Base-by-base conservation (phyloP, 306 rosid species). In the Sophora flavescens region DNA sequence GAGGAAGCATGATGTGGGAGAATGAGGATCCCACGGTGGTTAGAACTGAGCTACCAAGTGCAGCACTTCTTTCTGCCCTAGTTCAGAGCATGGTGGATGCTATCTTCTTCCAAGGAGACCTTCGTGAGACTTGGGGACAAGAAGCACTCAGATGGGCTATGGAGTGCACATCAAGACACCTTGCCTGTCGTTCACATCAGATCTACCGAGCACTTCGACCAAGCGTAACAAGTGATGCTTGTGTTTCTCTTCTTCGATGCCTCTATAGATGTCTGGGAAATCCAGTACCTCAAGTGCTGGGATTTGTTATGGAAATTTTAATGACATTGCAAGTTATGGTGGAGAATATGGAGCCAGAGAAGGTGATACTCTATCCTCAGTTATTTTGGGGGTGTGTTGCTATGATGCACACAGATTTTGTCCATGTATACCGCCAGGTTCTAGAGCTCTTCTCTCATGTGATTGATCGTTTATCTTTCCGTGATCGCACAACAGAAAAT, bases 1-100 rank as follows among this genome's bases (percentile, higher is more conserved):
- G 99, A 78, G 99, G 97, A 86, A 92, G 98, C 82, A 96, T 96
- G 99, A 96, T 96, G 99, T 96, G 99, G 99, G 99, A 96, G 86
- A 96, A 91, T 76, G 98, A 96, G 85, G 99, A 92, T 78, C 97
- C 99, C 44, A 88, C 98, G 6, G 93, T 96, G 51, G 96, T 96
- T 72, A 92, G 90, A 87, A 88, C 93, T 35, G 98, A 96, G 82
- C 97, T 96, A 78, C 99, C 99, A 51, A 96, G 99, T 87, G 99
- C 99, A 56, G 97, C 97, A 32, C 97, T 96, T 76, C 90, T 96
- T 81, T 92, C 99, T 82, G 99, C 99, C 4, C 79, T 96, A 36
- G 99, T 96, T 77, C 99, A 93, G 88, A 96, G 99, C 81, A 92
- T 96, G 99, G 99, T 96, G 78, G 99, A 96, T 88, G 99, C 99